Conservation (phyloP, 2,329 filamentous ascomycete species). For the Ophiocordyceps camponoti-rufipedis region DNA sequence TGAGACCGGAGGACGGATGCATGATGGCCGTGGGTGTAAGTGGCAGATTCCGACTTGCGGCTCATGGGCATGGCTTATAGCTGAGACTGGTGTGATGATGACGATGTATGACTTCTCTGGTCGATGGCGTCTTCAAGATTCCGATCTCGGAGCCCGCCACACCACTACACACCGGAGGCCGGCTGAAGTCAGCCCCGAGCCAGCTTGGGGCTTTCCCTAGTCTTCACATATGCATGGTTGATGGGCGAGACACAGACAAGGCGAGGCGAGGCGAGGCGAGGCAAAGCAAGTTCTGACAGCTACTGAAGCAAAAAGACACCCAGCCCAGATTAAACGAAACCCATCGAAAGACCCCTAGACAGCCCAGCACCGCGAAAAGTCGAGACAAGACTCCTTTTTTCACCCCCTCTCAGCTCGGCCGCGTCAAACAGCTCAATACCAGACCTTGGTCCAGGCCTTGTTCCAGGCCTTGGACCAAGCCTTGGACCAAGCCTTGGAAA, state of each 20-base stretch:
- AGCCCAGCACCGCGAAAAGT: background rate
- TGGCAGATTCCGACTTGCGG: slow-evolving; percentile 4
- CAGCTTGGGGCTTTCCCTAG: too few species aligned
- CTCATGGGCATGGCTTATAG: background rate
- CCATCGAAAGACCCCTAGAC: background rate
- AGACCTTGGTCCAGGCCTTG: background rate
- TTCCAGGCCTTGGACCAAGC: background rate
- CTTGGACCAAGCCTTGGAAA: background rate
- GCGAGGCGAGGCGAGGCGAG: too few species aligned
- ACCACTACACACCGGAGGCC: too few species aligned
- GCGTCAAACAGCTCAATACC: background rate
- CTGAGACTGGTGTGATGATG: too few species aligned
- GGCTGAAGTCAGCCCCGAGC: too few species aligned
- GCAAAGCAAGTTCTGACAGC: too few species aligned
- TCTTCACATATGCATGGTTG: too few species aligned
- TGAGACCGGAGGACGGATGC: slow-evolving; percentile 18
- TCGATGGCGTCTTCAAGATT: background rate
- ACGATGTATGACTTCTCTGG: background rate
- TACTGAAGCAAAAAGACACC: too few species aligned
- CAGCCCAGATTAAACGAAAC: too few species aligned
- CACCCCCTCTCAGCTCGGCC: background rate
- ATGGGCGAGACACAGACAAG: too few species aligned
- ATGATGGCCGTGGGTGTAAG: slow-evolving; percentile 21
- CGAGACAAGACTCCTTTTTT: background rate
- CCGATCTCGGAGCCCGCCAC: background rate